Base-by-base conservation (phyloP, 768 basidiomycete species). In the Chalciporus chontae region DNA sequence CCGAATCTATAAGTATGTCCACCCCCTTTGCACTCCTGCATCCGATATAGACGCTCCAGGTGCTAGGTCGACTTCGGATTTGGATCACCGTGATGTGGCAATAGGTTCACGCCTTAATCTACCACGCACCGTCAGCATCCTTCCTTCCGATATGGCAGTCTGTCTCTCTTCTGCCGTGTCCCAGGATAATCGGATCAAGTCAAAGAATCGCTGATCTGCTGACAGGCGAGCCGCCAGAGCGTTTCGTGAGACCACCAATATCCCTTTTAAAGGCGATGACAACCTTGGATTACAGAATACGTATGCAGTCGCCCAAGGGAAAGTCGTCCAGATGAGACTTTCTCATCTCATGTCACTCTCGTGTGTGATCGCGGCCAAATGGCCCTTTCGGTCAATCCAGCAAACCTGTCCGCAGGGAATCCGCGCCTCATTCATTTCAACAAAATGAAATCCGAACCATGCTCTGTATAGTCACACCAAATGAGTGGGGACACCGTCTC, bases 181-280 rank as follows among this genome's bases (percentile, higher is more conserved):
- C 14, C 49, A 46, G 24, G 13, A 52, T 47, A 42, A 19, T 41
- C 47, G 54, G 58, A 60, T 48, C 58, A 39, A 40, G 24, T 47
- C 11, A 11, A 44, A 10, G 36, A 37, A 37, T 44, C n/a, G 40
- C 13, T 48, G 40, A 40, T 47, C 13, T 42, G 11, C 45, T 43
- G 32, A 41, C 26, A 24, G 21, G 18, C 34, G 19, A 44, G 23
- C 46, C 31, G 46, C 49, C 43, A 40, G 41, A 40, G 39, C 40
- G 32, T 29, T 13, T 5, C 36, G 24, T 39, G 37, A 38, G 24
- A 46, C 34, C 8, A 15, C 15, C n/a, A 8, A 36, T 5, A 36
- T 36, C 34, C 9, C 15, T 36, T n/a, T 36, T n/a, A 5, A 3
- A 9, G 14, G 6, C 15, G 9, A 31, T 10, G 11, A 14, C 31